These are phyloP conservation scores for Eutrema salsugineum DNA, from an alignment of 441 rosid species.

Conservation along the genomic window DNA sequence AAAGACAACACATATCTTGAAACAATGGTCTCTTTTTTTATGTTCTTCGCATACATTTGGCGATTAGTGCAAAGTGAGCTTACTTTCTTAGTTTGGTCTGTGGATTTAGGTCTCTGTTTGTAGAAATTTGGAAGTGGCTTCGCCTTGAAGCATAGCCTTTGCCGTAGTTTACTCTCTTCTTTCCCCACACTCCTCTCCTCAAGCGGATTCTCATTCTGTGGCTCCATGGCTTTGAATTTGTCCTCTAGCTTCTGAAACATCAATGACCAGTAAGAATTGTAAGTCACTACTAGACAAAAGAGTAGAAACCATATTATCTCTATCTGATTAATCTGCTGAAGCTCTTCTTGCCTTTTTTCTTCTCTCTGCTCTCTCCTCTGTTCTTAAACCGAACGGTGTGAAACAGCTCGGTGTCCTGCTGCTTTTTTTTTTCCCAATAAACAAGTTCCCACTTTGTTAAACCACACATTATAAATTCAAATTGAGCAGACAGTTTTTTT, in stretches of 20 bases:
- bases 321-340: neutral
- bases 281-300: neutral
- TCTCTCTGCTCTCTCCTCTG: slow-evolving; percentile 82
- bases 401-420: slow-evolving; percentile 64
- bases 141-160: slow-evolving; percentile 85
- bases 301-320: neutral
- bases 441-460: slow-evolving; percentile 33
- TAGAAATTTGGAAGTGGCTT: slow-evolving; percentile 82
- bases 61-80: neutral
- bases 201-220: slow-evolving; percentile 37
- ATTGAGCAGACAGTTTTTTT: neutral
- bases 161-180: slow-evolving; percentile 53
- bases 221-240: slow-evolving; percentile 63
- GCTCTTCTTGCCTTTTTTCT: slow-evolving; percentile 46
- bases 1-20: neutral
- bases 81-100: slow-evolving; percentile 48
- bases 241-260: slow-evolving; percentile 73
- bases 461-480: neutral
- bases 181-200: slow-evolving; percentile 53
- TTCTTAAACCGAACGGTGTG: slow-evolving; percentile 68
- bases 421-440: slow-evolving; percentile 44
- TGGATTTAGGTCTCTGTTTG: slow-evolving; percentile 47
- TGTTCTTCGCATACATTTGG: neutral
- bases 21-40: neutral
- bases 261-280: neutral